Conservation (phyloP, 1,284 basidiomycete species). For the Austroboletus niveus region DNA sequence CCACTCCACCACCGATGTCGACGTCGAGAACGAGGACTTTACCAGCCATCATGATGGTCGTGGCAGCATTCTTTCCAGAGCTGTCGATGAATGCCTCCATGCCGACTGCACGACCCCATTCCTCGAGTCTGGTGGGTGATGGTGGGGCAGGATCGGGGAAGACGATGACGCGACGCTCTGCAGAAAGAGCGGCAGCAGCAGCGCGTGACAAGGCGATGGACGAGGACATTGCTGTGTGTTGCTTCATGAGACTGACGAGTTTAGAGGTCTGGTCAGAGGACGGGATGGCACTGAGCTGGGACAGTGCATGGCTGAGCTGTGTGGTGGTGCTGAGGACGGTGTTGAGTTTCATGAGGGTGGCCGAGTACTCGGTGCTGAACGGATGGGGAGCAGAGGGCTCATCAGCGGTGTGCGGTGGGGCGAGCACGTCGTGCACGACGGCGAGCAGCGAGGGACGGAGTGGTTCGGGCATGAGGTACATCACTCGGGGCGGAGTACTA, state of each 20-base stretch:
- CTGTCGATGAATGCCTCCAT: conserved; percentile 72
- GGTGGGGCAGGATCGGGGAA: conserved; percentile 31
- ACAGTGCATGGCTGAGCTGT: conserved; percentile 52
- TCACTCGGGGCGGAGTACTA: conserved; percentile 18
- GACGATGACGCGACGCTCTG: conserved; percentile 15
- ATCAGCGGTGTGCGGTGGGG: conserved; percentile 10
- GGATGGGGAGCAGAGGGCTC: conserved; percentile 42
- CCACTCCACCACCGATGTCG: conserved; percentile 50
- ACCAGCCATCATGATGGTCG: conserved; percentile 64
- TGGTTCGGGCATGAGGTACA: background rate
- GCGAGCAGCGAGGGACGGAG: conserved; percentile 25
- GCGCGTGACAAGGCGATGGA: conserved; percentile 28
- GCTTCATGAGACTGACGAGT: conserved; percentile 61
- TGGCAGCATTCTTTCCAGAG: conserved; percentile 38
- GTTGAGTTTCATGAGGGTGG: conserved; percentile 44
- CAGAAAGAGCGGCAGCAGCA: conserved; percentile 22
- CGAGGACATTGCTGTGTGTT: conserved; percentile 50
- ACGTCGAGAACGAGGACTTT: conserved; percentile 77
- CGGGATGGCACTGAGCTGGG: conserved; percentile 46
- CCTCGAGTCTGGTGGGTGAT: conserved; percentile 45
- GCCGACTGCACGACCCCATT: conserved; percentile 59
- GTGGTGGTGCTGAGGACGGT: conserved; percentile 50
- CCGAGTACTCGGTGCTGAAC: conserved; percentile 46
- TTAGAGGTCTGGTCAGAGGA: conserved; percentile 55
- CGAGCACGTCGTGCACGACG: conserved; percentile 28